Base-by-base conservation (phyloP, 1,139 yeast species). In the Maudiozyma humilis region DNA sequence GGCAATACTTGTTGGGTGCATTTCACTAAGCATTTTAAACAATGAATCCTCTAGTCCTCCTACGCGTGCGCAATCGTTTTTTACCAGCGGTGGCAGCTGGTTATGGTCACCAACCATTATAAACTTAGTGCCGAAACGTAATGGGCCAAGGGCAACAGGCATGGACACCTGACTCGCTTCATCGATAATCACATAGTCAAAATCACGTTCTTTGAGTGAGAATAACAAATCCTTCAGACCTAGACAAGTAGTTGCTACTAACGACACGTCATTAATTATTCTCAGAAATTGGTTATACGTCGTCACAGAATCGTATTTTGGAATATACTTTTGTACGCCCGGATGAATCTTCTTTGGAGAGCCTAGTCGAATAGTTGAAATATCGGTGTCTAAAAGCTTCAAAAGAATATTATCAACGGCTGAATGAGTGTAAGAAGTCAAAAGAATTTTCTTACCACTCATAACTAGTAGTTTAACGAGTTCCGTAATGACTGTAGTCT, bases 111-210 rank as follows among this genome's bases (percentile, higher is more conserved):
- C 99, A 10, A 93, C 97, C 47, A 91, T 70, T 1, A 93, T 72
- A 58, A 91, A 91, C 61, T 75, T 83, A 38, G 83, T 80, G 31
- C 91, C 82, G 49, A 76, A 76, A 31, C 89, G 65, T 37, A 91
- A 62, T 0, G 98, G 97, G 0, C 98, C 98, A 25, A 91, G 63
- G 54, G 94, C 84, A 3, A 86, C 73, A 0, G 99, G 98, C 69
- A 91, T 70, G 0, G 96, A 81, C 0, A 89, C 86, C 58, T 91
- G 98, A 0, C 97, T 88, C 0, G 98, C 97, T 60, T 91, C 99
- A 61, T 91, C 99, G 38, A 93, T 76, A 38, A 91, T 89, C 59
- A 97, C 93, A 59, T 85, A 89, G 59, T 91, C 98, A 63, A 91
- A 91, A 17, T 68, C 71, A 29, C 76, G 66, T 41, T 83, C 67